These are phyloP conservation scores for Viridothelium virens DNA, from an alignment of 495 filamentous ascomycete species.

Conservation along the genomic window DNA sequence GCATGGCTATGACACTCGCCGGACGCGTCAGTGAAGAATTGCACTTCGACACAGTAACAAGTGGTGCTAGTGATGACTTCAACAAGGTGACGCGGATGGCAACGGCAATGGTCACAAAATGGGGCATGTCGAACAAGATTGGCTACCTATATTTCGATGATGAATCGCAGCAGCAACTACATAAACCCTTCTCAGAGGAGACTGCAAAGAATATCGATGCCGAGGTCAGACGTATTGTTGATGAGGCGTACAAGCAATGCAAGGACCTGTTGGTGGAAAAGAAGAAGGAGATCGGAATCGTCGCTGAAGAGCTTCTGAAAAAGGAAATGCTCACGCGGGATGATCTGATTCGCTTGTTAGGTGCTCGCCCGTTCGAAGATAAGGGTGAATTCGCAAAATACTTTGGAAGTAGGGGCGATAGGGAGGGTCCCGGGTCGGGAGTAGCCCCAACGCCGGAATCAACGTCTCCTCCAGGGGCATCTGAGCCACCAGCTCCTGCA, in stretches of 20 bases:
- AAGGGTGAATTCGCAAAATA: constrained; percentile 87
- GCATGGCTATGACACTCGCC: constrained; percentile 98
- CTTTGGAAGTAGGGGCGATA: constrained; percentile 47
- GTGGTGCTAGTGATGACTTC: constrained; percentile 91
- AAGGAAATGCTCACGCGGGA: constrained; percentile 89
- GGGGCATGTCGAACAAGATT: constrained; percentile 92
- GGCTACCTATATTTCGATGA: constrained; percentile 81
- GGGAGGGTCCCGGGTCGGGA: constrained; percentile 12
- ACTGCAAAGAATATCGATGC: constrained; percentile 84
- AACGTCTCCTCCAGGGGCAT: not conserved
- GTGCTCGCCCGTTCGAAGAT: constrained; percentile 72
- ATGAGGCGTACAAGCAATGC: constrained; percentile 87
- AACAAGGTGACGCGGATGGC: constrained; percentile 97
- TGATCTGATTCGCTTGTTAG: constrained; percentile 82
- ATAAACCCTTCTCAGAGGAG: constrained; percentile 92
- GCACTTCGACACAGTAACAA: constrained; percentile 92
- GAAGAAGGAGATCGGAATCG: constrained; percentile 78
- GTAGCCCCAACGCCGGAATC: not conserved
- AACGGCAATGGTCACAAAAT: constrained; percentile 93
- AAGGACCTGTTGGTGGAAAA: constrained; percentile 70
- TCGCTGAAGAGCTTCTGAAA: constrained; percentile 83
- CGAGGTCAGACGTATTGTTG: constrained; percentile 83
- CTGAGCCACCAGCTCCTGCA: constrained; percentile 11
- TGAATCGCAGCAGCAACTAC: constrained; percentile 52
- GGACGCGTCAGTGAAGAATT: constrained; percentile 91